Conservation (phyloP, 164 flowering plant species). For the Stephania yunnanensis region DNA sequence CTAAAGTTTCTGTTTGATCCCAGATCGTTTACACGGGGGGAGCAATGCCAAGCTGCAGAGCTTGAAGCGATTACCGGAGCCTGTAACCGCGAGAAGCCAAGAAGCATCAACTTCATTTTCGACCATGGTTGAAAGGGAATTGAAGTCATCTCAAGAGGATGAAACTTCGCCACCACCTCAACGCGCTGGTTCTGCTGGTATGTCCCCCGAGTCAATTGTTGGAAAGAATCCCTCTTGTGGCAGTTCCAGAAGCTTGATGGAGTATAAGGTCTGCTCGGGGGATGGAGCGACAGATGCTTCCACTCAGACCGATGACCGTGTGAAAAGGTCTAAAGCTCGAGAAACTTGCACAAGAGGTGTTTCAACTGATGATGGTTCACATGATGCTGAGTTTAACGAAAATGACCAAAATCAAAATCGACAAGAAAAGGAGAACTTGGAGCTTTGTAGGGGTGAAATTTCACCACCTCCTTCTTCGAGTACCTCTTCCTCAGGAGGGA, state of each 20-base stretch:
- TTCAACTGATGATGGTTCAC: constrained; percentile 65
- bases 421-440: constrained; percentile 35
- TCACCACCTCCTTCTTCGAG: constrained; percentile 69
- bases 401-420: constrained; percentile 22
- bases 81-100: constrained; percentile 48
- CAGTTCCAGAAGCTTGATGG: constrained; percentile 54
- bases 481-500: constrained; percentile 74
- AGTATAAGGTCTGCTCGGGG: constrained; percentile 55
- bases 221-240: constrained; percentile 44
- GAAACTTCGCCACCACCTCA: constrained; percentile 50
- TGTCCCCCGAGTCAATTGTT: constrained; percentile 49
- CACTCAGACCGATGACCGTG: constrained; percentile 75
- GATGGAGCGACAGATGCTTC: constrained; percentile 72
- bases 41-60: constrained; percentile 34
- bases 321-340: constrained; percentile 21
- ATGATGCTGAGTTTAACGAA: constrained; percentile 31
- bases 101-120: constrained; percentile 72
- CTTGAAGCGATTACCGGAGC: constrained; percentile 52
- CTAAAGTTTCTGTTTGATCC: not conserved
- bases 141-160: constrained; percentile 55
- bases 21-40: constrained; percentile 45
- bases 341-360: constrained; percentile 84
- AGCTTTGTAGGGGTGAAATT: constrained; percentile 31
- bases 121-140: constrained; percentile 49
- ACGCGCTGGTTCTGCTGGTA: constrained; percentile 40